Evolutionary conservation across 192 early-diverging fungal genomes (phyloP).

Genomic region (Coemansia sp.): DNA sequence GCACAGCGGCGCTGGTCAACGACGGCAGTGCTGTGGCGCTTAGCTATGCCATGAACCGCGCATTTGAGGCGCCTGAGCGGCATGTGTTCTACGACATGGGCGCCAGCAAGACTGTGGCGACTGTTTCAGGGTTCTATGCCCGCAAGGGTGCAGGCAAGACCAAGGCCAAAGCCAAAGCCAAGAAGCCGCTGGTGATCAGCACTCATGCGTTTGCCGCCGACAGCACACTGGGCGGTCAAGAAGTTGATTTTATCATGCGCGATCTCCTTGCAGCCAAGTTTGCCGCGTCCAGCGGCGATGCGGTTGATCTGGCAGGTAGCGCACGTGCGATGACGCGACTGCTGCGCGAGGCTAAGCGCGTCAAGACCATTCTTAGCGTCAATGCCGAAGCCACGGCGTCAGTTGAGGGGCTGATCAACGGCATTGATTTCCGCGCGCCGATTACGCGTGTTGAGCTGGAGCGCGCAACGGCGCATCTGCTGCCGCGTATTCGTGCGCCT

Average conservation of each 20-base stretch:
- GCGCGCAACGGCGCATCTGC: constrained; percentile 60
- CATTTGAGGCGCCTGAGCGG: constrained; percentile 64
- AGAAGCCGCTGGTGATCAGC: constrained; percentile 67
- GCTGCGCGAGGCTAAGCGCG: constrained; percentile 89
- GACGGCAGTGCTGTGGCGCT: constrained; percentile 96
- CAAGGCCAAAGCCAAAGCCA: constrained; percentile 26
- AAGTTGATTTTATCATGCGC: constrained; percentile 82
- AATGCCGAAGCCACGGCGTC: constrained; percentile 85
- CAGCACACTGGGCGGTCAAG: constrained; percentile 80
- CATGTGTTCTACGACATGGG: constrained; percentile 99
- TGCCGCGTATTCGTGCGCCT: constrained; percentile 67
- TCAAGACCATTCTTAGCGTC: constrained; percentile 95
- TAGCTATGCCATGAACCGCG: constrained; percentile 81
- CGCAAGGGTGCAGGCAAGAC: constrained; percentile 54
- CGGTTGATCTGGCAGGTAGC: constrained; percentile 61
- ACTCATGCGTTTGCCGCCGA: constrained; percentile 83
- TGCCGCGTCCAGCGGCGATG: constrained; percentile 53
- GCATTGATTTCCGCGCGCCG: constrained; percentile 75
- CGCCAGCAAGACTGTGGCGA: constrained; percentile 88
- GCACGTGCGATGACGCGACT: constrained; percentile 86
- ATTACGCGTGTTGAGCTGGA: constrained; percentile 85
- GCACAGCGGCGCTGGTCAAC: constrained; percentile 80
- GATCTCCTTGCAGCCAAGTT: constrained; percentile 78
- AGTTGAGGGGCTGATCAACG: constrained; percentile 85
- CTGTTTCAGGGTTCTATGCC: constrained; percentile 76